A percentile compares a stretch with the other conserved stretches of the same genome.
Conservation (phyloP, 1,284 basidiomycete genomes). For the Moesziomyces sp. region DNA sequence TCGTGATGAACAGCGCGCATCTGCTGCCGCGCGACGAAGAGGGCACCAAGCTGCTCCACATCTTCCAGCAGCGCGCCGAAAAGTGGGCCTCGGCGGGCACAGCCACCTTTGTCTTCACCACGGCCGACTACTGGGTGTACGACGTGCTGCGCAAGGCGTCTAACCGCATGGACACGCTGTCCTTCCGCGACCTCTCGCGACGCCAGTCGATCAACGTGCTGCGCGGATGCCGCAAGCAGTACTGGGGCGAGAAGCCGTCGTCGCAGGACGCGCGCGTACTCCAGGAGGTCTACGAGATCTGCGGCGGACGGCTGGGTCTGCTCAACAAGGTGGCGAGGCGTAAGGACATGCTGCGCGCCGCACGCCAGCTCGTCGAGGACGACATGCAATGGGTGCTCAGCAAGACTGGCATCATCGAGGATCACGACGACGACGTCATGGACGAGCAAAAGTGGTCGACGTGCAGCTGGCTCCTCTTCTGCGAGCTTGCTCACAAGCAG, state of each 20-base stretch:
- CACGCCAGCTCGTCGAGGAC: slow-evolving; percentile 59
- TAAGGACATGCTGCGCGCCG: slow-evolving; percentile 53
- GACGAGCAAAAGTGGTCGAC: slow-evolving; percentile 66
- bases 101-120: slow-evolving; percentile 59
- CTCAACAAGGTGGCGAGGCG: slow-evolving; percentile 59
- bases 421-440: slow-evolving; percentile 65
- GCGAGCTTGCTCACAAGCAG: slow-evolving; percentile 55
- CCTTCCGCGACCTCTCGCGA: slow-evolving; percentile 56
- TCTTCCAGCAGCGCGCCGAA: slow-evolving; percentile 64
- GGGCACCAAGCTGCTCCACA: slow-evolving; percentile 53
- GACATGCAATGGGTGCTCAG: slow-evolving; percentile 63
- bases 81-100: slow-evolving; percentile 61
- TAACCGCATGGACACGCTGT: slow-evolving; percentile 63
- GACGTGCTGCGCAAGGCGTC: slow-evolving; percentile 57
- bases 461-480: slow-evolving; percentile 63
- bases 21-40: slow-evolving; percentile 59
- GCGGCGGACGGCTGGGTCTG: slow-evolving; percentile 55
- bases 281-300: slow-evolving; percentile 60
- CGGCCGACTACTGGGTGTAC: slow-evolving; percentile 61
- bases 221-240: slow-evolving; percentile 53
- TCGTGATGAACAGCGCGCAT: slow-evolving; percentile 63
- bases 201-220: slow-evolving; percentile 57
- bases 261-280: slow-evolving; percentile 39
- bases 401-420: slow-evolving; percentile 65
- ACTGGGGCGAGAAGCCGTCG: slow-evolving; percentile 54